These are phyloP conservation scores for Takashimella koratensis DNA, from an alignment of 1,284 basidiomycete genomes.

Conservation along the genomic window DNA sequence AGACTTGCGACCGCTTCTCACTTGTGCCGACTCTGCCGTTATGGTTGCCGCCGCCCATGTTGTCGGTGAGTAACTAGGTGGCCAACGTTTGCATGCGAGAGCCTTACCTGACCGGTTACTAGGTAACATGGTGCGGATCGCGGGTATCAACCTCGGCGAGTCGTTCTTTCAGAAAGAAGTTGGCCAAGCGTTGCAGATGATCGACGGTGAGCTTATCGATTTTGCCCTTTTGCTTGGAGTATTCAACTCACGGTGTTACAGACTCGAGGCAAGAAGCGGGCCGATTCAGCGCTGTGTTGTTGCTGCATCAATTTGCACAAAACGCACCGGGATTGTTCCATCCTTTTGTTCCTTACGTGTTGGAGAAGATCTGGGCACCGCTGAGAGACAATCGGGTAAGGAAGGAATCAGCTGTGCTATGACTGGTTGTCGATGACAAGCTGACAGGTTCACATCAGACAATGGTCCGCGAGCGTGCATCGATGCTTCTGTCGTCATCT, in stretches of 20 bases:
- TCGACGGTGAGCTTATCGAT: conserved; percentile 38
- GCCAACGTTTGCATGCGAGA: not conserved
- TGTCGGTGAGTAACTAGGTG: conserved; percentile 22
- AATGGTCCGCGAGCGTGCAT: conserved; percentile 82
- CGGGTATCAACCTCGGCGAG: conserved; percentile 44
- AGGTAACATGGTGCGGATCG: conserved; percentile 48
- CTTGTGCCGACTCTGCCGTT: conserved; percentile 45
- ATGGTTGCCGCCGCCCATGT: conserved; percentile 48
- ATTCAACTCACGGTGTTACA: conserved; percentile 7
- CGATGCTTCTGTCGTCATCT: conserved; percentile 83
- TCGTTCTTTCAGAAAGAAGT: conserved; percentile 48
- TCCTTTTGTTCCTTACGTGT: conserved; percentile 75
- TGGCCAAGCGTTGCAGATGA: conserved; percentile 42
- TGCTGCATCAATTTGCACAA: conserved; percentile 83
- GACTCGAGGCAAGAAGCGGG: conserved; percentile 46
- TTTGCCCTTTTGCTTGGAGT: not conserved
- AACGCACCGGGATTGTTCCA: conserved; percentile 83
- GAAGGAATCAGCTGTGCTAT: too few relatives aligned
- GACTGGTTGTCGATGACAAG: not conserved
- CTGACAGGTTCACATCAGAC: conserved; percentile 31
- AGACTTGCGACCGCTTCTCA: conserved; percentile 45
- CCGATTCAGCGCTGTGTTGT: conserved; percentile 55
- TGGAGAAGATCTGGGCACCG: conserved; percentile 86
- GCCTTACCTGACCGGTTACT: not conserved
- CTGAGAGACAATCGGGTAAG: conserved; percentile 74